Percentiles rank a stretch among this genome's conserved stretches.
Conservation (phyloP, 768 basidiomycete species). For the Coprinopsis sp. region DNA sequence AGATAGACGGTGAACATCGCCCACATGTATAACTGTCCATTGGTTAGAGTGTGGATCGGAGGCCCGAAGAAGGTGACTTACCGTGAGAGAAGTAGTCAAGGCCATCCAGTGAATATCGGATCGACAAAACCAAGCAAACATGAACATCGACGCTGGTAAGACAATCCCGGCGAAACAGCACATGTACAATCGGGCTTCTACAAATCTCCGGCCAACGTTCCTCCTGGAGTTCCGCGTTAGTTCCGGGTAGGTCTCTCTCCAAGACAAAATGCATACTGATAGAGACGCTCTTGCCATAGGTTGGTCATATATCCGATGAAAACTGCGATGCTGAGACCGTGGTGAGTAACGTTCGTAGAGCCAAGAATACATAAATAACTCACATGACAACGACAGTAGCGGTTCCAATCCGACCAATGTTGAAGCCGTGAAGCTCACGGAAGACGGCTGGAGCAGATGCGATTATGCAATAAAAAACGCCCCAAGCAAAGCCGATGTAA, state of each 20-base stretch:
- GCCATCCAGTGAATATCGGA: slow-evolving; percentile 53
- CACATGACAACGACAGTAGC: slow-evolving; percentile 54
- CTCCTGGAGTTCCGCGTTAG: slow-evolving; percentile 16
- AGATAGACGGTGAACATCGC: slow-evolving; percentile 50
- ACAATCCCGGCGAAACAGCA: slow-evolving; percentile 44
- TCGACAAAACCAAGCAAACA: slow-evolving; percentile 63
- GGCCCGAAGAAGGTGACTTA: slow-evolving; percentile 12
- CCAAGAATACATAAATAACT: slow-evolving; percentile 11
- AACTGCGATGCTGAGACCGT: slow-evolving; percentile 40
- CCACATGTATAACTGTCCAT: slow-evolving; percentile 39
- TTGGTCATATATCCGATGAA: slow-evolving; percentile 40
- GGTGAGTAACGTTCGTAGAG: slow-evolving; percentile 6
- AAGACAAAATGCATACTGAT: slow-evolving; percentile 30
- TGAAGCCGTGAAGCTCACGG: slow-evolving; percentile 50
- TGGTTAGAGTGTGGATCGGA: not conserved
- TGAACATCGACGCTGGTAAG: slow-evolving; percentile 55
- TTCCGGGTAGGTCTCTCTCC: not conserved
- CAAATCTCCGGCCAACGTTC: slow-evolving; percentile 22
- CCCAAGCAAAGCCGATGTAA: slow-evolving; percentile 70
- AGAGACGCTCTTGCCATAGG: slow-evolving; percentile 41
- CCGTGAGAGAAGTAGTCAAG: slow-evolving; percentile 44
- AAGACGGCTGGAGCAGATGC: slow-evolving; percentile 57
- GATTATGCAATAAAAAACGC: slow-evolving; percentile 53
- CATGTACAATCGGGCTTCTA: slow-evolving; percentile 51
- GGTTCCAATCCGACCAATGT: slow-evolving; percentile 50